A percentile compares a stretch with the other conserved stretches of the same genome.
Conservation (phyloP, 495 filamentous ascomycete genomes). For the Aspergillus saccharolyticus region DNA sequence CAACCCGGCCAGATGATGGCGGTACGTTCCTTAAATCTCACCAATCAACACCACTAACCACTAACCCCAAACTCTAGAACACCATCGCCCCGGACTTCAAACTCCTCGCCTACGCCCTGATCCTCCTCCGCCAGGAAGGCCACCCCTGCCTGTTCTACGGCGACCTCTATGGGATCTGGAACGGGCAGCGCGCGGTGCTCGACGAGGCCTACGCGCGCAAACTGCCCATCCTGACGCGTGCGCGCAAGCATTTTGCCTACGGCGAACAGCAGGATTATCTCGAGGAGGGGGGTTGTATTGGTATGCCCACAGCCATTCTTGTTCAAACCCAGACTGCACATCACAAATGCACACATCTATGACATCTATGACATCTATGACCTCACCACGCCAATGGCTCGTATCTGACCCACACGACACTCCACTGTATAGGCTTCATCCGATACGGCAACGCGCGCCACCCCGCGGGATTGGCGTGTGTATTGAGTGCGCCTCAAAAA, state of each 20-base stretch:
- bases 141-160: constrained; percentile 71
- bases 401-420: not conserved
- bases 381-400: not conserved
- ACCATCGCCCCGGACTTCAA: constrained; percentile 52
- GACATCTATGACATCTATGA: not conserved
- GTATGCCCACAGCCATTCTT: constrained; percentile 26
- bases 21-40: constrained; percentile 15
- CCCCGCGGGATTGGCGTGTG: constrained; percentile 9
- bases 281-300: constrained; percentile 58
- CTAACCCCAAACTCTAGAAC: constrained; percentile 28
- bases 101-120: constrained; percentile 55
- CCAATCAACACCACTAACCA: not conserved
- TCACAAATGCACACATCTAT: too few relatives aligned
- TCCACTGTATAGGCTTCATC: constrained; percentile 5
- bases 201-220: constrained; percentile 55
- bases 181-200: constrained; percentile 25
- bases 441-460: constrained; percentile 15
- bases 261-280: constrained; percentile 68
- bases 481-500: too few relatives aligned
- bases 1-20: constrained; percentile 57
- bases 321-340: too few relatives aligned
- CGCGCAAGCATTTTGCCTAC: constrained; percentile 62
- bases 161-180: constrained; percentile 64
- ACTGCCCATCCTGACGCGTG: constrained; percentile 56
- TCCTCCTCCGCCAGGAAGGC: constrained; percentile 60